phyloP scores from a whole-genome alignment of 1,284 basidiomycete genomes.

The Boletus sp. region DNA sequence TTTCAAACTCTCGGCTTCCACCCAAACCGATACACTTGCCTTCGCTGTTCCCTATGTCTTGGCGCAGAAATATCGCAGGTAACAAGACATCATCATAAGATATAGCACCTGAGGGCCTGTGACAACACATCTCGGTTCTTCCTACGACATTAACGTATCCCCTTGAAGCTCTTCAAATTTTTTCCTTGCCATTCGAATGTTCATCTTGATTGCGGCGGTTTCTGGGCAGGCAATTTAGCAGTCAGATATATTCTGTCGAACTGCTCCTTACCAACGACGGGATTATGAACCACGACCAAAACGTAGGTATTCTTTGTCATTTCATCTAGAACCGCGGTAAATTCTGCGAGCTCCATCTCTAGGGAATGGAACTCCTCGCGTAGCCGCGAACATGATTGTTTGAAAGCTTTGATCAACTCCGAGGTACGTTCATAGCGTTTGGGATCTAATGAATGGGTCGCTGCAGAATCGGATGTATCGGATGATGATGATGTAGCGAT shows the following conservation, averaged over 20 bases:
- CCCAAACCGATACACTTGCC: not conserved
- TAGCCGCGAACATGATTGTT: conserved; percentile 82
- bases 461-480: conserved; percentile 31
- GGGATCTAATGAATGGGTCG: conserved; percentile 57
- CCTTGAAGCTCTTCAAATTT: conserved; percentile 85
- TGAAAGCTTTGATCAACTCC: conserved; percentile 94
- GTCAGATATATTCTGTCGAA: not conserved
- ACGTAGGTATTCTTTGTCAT: conserved; percentile 96
- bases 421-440: conserved; percentile 95
- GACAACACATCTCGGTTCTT: not conserved
- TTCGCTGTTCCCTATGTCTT: not conserved
- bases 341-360: conserved; percentile 80
- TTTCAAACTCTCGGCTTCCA: not conserved
- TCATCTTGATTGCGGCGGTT: conserved; percentile 79
- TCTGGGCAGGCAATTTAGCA: conserved; percentile 45
- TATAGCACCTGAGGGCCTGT: no score
- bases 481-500: conserved; percentile 71
- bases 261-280: conserved; percentile 68
- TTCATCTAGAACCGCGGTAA: conserved; percentile 91
- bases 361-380: conserved; percentile 80
- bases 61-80: not conserved
- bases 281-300: conserved; percentile 85
- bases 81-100: not conserved
- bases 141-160: conserved; percentile 41
- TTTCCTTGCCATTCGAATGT: conserved; percentile 75